Percentiles rank a stretch among this genome's conserved stretches.
These are phyloP conservation scores for Phytophthora nicotianae DNA, from an alignment of 352 stramenopile species.

Conservation along the genomic window DNA sequence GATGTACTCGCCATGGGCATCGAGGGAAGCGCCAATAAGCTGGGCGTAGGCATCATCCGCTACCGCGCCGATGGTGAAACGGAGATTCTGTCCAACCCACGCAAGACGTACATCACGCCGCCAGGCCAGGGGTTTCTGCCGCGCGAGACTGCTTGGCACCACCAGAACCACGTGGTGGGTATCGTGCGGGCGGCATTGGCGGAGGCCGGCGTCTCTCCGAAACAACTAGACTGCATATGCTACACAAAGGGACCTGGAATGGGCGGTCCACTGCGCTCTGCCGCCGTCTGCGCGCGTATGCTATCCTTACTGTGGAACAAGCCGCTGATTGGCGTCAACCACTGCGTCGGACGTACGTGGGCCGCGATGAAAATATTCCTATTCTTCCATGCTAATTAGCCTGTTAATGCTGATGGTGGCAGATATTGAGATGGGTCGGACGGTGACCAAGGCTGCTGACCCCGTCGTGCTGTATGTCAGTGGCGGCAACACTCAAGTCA, in stretches of 20 bases:
- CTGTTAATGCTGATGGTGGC: conserved; percentile 1
- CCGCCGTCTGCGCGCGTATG: conserved; percentile 94
- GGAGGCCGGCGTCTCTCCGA: conserved; percentile 88
- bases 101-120: conserved; percentile 99
- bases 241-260: conserved; percentile 98
- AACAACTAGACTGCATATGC: conserved; percentile 94
- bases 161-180: conserved; percentile 97
- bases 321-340: conserved; percentile 98
- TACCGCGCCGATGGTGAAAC: conserved; percentile 77
- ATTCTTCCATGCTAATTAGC: conserved; percentile 3
- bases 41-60: conserved; percentile 89
- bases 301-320: conserved; percentile 96
- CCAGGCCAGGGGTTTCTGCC: conserved; percentile 98
- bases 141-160: conserved; percentile 98
- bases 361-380: too few species aligned
- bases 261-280: conserved; percentile 97
- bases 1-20: conserved; percentile 96
- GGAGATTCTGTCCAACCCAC: conserved; percentile 97
- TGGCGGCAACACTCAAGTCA: conserved; percentile 99
- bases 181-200: conserved; percentile 94
- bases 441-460: conserved; percentile 94
- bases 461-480: conserved; percentile 99
- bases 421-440: conserved; percentile 99
- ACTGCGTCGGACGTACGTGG: conserved; percentile 96
- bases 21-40: conserved; percentile 99